A percentile compares a stretch with the other conserved stretches of the same genome.
These are phyloP conservation scores for Boletus fagicola DNA, from an alignment of 768 basidiomycete species.

Conservation along the genomic window DNA sequence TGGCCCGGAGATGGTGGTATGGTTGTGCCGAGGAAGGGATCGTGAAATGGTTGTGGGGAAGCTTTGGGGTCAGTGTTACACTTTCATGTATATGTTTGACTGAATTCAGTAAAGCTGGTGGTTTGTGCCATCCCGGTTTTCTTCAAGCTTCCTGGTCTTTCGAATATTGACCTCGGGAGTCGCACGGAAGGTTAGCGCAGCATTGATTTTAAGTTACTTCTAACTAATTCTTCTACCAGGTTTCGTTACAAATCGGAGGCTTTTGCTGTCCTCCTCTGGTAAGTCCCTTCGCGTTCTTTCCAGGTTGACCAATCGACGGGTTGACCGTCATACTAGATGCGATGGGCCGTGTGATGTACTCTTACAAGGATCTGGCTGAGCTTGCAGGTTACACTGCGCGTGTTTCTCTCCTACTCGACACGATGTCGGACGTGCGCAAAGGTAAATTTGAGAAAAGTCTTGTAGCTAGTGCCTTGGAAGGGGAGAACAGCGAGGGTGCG, in stretches of 20 bases:
- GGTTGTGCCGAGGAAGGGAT: constrained; percentile 92
- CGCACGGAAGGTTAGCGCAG: constrained; percentile 75
- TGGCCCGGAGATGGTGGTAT: constrained; percentile 84
- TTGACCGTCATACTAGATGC: constrained; percentile 56
- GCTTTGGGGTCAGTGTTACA: constrained; percentile 70
- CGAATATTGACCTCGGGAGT: constrained; percentile 68
- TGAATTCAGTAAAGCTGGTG: constrained; percentile 50
- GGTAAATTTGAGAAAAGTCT: constrained; percentile 89
- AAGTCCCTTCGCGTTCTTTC: constrained; percentile 13
- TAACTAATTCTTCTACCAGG: constrained; percentile 43
- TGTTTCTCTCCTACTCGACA: constrained; percentile 84
- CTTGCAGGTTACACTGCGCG: constrained; percentile 94
- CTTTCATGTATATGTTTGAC: not conserved
- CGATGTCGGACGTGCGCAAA: constrained; percentile 80
- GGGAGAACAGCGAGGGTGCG: constrained; percentile 76
- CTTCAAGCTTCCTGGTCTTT: constrained; percentile 74
- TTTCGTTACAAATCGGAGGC: constrained; percentile 93
- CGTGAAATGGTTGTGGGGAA: constrained; percentile 97
- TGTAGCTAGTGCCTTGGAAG: constrained; percentile 68
- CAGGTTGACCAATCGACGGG: not conserved
- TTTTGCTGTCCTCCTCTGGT: constrained; percentile 86
- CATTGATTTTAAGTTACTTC: not conserved
- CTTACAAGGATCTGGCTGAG: constrained; percentile 95
- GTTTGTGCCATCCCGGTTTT: constrained; percentile 95
- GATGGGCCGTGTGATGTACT: constrained; percentile 94